Base-by-base conservation (phyloP, 805 yeast genomes). In the Yarrowia hollandica region DNA sequence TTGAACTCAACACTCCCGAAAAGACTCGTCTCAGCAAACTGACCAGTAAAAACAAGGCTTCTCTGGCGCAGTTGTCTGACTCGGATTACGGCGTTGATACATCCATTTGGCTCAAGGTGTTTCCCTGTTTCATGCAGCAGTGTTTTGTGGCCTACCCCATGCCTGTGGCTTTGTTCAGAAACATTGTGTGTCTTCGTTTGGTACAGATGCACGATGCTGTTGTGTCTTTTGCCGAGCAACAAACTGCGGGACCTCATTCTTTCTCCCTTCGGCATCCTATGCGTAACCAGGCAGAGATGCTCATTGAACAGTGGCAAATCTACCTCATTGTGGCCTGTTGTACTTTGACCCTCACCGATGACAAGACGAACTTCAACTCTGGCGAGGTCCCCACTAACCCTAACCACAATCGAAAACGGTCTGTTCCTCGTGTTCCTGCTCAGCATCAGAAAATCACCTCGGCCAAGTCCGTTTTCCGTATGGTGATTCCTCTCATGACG, bases 1-100 rank as follows among this genome's bases (percentile, higher is more conserved):
- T 71, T 64, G 63, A 71, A 81, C 65, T 86, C 84, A 72, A 69
- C 62, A 69, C 73, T 82, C 84, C 96, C 1, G 99, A 95, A 70
- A 77, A 86, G 46, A 80, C 83, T 16, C 74, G 97, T 34, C 73
- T 91, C 14, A 67, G 83, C 0, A 86, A 86, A 65, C 72, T 94
- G 76, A 62, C 71, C 70, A 56, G 81, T 73, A 65, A 79, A 60
- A 80, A 84, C 64, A 83, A 81, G 62, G 88, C 86, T 22, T 78
- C 89, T 1, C 72, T 95, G n/a, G 75, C 87, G 0, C 79, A 83
- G 52, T 74, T 94, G 6, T 96, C 96, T 0, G 96, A 89, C 64
- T 87, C 96, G 1, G 96, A 87, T 61, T 88, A 91, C 67, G 97
- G 98, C 1, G 91, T 94, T 9, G 99, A 94, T 72, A 84, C 96